Evolutionary conservation across 495 filamentous ascomycete species (phyloP).

Genomic region (Penicillium cosmopolitanum): DNA sequence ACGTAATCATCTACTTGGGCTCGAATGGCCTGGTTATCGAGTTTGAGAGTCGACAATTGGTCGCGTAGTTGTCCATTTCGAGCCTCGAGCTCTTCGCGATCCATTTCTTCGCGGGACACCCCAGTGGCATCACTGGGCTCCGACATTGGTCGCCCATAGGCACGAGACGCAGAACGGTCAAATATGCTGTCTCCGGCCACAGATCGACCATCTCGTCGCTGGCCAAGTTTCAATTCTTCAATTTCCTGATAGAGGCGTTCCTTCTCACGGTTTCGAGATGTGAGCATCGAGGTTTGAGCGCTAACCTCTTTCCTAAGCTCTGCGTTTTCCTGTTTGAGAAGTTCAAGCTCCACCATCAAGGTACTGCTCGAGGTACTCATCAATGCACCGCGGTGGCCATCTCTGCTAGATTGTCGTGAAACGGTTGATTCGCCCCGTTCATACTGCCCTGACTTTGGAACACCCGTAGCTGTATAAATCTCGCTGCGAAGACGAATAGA

Average conservation of each 20-base stretch:
- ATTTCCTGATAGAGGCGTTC: slow-evolving; percentile 96
- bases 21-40: slow-evolving; percentile 81
- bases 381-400: slow-evolving; percentile 57
- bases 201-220: slow-evolving; percentile 68
- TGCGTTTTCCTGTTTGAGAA: slow-evolving; percentile 88
- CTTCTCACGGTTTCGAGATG: slow-evolving; percentile 91
- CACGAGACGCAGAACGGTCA: slow-evolving; percentile 87
- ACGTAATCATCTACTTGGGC: slow-evolving; percentile 70
- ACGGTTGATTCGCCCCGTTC: slow-evolving; percentile 60
- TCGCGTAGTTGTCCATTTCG: slow-evolving; percentile 83
- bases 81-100: slow-evolving; percentile 84
- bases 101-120: slow-evolving; percentile 74
- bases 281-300: slow-evolving; percentile 97
- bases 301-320: slow-evolving; percentile 90
- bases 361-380: slow-evolving; percentile 64
- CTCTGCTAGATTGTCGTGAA: slow-evolving; percentile 66
- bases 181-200: slow-evolving; percentile 88
- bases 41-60: slow-evolving; percentile 77
- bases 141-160: slow-evolving; percentile 72
- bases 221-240: slow-evolving; percentile 88
- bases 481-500: slow-evolving; percentile 74
- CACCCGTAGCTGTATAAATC: slow-evolving; percentile 39
- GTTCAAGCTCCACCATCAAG: slow-evolving; percentile 71
- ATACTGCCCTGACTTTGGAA: slow-evolving; percentile 48
- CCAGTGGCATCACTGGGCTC: slow-evolving; percentile 72